Conservation (phyloP, 352 stramenopile species). For the Globisporangium viniferum region DNA sequence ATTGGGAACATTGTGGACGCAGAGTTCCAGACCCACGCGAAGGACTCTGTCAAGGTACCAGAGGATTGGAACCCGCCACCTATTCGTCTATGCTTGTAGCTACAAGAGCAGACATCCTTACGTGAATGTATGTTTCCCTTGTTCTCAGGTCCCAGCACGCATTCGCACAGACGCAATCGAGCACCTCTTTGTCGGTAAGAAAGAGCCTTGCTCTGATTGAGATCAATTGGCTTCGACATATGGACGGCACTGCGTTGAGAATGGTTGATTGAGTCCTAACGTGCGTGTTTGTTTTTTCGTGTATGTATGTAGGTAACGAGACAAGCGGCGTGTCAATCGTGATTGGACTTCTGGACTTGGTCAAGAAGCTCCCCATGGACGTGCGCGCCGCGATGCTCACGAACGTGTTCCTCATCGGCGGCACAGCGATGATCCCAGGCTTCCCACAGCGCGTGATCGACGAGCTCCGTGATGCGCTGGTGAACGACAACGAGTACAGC, state of each 20-base stretch:
- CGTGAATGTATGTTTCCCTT: neutral
- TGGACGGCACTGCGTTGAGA: neutral
- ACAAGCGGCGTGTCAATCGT: conserved; percentile 50
- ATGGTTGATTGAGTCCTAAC: neutral
- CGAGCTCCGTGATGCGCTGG: conserved; percentile 39
- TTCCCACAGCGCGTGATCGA: conserved; percentile 48
- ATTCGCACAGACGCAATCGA: conserved; percentile 42
- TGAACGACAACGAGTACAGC: conserved; percentile 34
- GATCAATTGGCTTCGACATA: neutral
- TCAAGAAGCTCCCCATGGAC: conserved; percentile 64
- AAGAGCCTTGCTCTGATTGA: neutral
- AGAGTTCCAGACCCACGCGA: conserved; percentile 39
- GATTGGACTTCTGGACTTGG: conserved; percentile 44
- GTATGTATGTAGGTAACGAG: conserved; percentile 19
- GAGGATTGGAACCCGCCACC: neutral
- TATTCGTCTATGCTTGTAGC: neutral
- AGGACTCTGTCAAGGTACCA: conserved; percentile 35
- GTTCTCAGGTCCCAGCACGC: conserved; percentile 31
- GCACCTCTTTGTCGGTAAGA: conserved; percentile 43
- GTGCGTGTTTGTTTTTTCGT: neutral
- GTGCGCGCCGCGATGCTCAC: conserved; percentile 58
- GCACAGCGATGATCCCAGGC: conserved; percentile 73
- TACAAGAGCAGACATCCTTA: neutral
- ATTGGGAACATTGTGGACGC: conserved; percentile 37
- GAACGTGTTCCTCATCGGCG: conserved; percentile 75